Evolutionary conservation across 176 grass and related monocot species (phyloP).

Genomic region (Carex kokanica): DNA sequence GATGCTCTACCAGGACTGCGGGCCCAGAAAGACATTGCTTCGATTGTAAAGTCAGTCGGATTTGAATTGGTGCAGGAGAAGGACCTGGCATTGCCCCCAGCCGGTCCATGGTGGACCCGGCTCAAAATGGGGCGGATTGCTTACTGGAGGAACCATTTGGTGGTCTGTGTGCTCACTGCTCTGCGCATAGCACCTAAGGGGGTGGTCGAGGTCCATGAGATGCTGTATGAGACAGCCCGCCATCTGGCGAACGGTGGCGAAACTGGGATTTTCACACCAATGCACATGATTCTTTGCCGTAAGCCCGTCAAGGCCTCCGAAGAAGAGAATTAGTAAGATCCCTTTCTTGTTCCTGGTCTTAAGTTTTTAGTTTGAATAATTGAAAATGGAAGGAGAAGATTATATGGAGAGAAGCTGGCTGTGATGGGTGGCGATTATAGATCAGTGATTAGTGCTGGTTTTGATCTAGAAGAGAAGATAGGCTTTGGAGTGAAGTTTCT

Average conservation of each 20-base stretch:
- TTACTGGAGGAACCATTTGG: conserved; percentile 93
- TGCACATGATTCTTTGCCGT: conserved; percentile 99
- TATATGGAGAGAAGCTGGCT: background rate
- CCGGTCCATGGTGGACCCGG: conserved; percentile 84
- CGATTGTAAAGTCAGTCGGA: conserved; percentile 46
- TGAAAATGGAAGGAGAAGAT: conserved; percentile 28
- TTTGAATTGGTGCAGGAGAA: conserved; percentile 80
- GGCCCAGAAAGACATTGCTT: conserved; percentile 66
- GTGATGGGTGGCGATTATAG: background rate
- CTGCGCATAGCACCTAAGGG: conserved; percentile 91
- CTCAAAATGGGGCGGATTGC: conserved; percentile 96
- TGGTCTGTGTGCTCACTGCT: conserved; percentile 78
- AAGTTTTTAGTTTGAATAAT: conserved; percentile 29
- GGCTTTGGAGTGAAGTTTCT: conserved; percentile 30
- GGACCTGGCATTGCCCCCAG: conserved; percentile 72
- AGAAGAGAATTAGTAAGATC: conserved; percentile 41
- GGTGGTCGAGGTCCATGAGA: conserved; percentile 90
- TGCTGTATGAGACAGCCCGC: conserved; percentile 90
- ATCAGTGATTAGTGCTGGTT: conserved; percentile 23
- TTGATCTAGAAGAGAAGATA: conserved; percentile 32
- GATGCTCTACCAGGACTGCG: conserved; percentile 83
- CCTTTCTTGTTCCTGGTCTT: conserved; percentile 26
- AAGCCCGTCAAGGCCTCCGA: conserved; percentile 38
- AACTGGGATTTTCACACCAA: conserved; percentile 89
- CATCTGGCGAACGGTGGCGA: conserved; percentile 80